Conservation (phyloP, 2,329 filamentous ascomycete genomes). For the Talaromyces sp. region DNA sequence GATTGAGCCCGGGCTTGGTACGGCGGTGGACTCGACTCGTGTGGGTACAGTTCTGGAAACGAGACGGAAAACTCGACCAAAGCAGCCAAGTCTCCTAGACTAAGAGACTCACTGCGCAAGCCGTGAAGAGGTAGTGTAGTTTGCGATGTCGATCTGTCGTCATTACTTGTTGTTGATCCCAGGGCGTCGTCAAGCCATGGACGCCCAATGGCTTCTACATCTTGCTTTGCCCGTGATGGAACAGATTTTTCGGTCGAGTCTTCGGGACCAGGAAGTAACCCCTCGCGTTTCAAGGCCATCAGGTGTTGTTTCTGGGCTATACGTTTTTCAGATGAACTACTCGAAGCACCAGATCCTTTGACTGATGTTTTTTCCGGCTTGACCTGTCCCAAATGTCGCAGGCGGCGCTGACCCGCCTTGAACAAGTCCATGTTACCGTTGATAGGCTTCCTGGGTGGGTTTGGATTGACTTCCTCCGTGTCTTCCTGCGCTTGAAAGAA, state of each 20-base stretch:
- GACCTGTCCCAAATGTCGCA: slow-evolving; percentile 33
- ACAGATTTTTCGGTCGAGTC: slow-evolving; percentile 23
- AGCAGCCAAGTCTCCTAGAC: slow-evolving; percentile 33
- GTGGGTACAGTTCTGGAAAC: slow-evolving; percentile 17
- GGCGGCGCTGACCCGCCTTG: slow-evolving; percentile 34
- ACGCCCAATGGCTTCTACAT: slow-evolving; percentile 37
- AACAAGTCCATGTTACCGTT: slow-evolving; percentile 28
- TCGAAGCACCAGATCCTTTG: slow-evolving; percentile 11
- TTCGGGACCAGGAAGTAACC: slow-evolving; percentile 24
- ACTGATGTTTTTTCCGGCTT: slow-evolving; percentile 20
- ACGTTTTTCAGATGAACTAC: slow-evolving; percentile 7
- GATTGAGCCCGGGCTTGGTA: slow-evolving; percentile 15
- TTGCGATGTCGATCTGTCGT: slow-evolving; percentile 15
- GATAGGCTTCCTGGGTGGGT: slow-evolving; percentile 21
- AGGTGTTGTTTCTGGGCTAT: slow-evolving; percentile 26
- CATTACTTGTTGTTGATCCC: slow-evolving; percentile 20
- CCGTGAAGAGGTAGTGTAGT: slow-evolving; percentile 24
- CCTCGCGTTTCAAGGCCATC: slow-evolving; percentile 30
- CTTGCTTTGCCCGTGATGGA: slow-evolving; percentile 29
- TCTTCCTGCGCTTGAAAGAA: slow-evolving; percentile 31
- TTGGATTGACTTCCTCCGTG: not conserved
- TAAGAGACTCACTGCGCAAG: slow-evolving; percentile 20
- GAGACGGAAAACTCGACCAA: slow-evolving; percentile 33
- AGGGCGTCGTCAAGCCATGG: slow-evolving; percentile 35
- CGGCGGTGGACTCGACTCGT: slow-evolving; percentile 17